Base-by-base conservation (phyloP, 768 basidiomycete genomes). In the Tricholoma matsutake region DNA sequence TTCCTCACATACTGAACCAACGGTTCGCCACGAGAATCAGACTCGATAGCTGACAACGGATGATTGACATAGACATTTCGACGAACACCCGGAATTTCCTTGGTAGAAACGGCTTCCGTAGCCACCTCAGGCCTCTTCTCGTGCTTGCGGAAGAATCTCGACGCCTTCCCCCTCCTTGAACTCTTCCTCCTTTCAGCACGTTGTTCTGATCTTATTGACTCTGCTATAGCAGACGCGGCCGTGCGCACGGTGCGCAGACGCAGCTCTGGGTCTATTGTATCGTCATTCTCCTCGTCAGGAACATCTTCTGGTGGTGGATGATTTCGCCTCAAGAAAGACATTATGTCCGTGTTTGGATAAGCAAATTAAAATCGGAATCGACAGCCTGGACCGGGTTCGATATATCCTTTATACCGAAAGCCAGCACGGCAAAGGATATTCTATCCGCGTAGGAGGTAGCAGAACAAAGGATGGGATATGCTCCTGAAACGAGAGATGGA, bases 231-330 rank as follows among this genome's bases (percentile, higher is more conserved):
- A 16, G 91, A 93, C 2, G 91, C 89, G 16, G 96, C 96, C 1
- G 96, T 97, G 67, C 89, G 88, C n/a, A 94, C 92, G 1, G 94
- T 96, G 56, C 92, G 86, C 54, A 98, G 81, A 39, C 94, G 88
- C 11, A 95, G 82, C 69, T 94, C 86, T 18, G 90, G 89, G 79
- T 98, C 95, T 66, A 92, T 87, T 58, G 73, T 75, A 25, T 82
- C 83, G 71, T 91, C 85, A 68, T 85, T 75, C 68, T 88, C 86
- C 63, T 86, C 82, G 73, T 87, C 84, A 49, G 76, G 77, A 67
- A 81, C 79, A 51, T 77, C 70, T 62, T 73, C 72, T 29, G 72
- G 72, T 52, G 77, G 71, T 16, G 66, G 68, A 47, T 74, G 74
- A 61, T 79, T 79, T 62, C 76, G 75, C 68, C 76, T 78, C 65